These are phyloP conservation scores for Fusarium kyushuense DNA, from an alignment of 2,329 filamentous ascomycete species.

Conservation along the genomic window DNA sequence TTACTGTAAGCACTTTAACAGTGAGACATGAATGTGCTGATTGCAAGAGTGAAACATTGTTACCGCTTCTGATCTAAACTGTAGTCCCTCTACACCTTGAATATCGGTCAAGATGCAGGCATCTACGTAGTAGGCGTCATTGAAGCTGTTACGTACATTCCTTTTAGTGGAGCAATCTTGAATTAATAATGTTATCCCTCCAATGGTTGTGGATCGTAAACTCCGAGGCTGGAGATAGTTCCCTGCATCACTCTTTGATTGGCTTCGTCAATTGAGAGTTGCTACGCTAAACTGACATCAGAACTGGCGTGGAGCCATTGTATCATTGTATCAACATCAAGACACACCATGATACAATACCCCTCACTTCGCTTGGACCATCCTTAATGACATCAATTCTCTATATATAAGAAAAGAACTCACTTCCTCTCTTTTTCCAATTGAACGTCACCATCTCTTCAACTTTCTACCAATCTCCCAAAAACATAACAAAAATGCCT, in stretches of 20 bases:
- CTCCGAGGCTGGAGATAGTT: background rate
- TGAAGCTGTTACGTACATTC: conserved; percentile 7
- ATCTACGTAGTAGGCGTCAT: conserved; percentile 24
- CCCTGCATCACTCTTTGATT: background rate
- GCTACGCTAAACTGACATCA: conserved; percentile 29
- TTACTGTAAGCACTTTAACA: conserved; percentile 11
- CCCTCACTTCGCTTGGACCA: conserved; percentile 27
- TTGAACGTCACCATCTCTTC: background rate
- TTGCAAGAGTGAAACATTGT: background rate
- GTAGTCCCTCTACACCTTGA: background rate
- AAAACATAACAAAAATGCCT: conserved; percentile 28
- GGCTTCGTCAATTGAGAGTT: background rate
- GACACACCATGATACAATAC: conserved; percentile 5
- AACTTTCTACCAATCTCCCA: background rate
- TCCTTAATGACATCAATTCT: conserved; percentile 29
- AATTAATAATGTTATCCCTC: conserved; percentile 28
- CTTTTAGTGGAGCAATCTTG: conserved; percentile 10
- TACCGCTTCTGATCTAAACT: background rate
- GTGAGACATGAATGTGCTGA: background rate
- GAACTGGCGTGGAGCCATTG: conserved; percentile 23
- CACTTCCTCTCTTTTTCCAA: background rate
- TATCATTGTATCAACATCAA: conserved; percentile 16
- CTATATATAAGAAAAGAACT: background rate
- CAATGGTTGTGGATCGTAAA: background rate
- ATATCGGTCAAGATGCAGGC: background rate